Percentiles rank a stretch among this genome's conserved stretches.
These are phyloP conservation scores for Microdochium trichocladiopsis DNA, from an alignment of 2,329 filamentous ascomycete species.

Conservation along the genomic window DNA sequence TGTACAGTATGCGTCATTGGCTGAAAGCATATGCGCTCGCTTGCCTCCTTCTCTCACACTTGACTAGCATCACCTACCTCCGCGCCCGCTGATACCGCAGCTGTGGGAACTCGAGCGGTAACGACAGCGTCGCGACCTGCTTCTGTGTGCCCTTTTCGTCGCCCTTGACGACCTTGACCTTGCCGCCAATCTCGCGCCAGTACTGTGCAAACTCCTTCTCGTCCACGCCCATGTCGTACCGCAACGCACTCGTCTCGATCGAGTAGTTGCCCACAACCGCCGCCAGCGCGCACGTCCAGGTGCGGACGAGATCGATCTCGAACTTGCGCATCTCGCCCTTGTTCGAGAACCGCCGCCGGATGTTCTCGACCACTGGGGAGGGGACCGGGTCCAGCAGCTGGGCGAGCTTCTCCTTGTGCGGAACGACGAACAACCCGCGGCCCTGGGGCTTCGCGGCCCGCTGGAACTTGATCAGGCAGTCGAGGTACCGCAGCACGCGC, in stretches of 20 bases:
- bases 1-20: no score
- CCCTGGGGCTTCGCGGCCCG: constrained; percentile 39
- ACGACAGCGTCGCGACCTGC: constrained; percentile 60
- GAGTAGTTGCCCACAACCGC: constrained; percentile 68
- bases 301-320: constrained; percentile 64
- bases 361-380: constrained; percentile 56
- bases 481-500: constrained; percentile 53
- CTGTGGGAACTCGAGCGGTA: constrained; percentile 82
- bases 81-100: constrained; percentile 21
- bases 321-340: constrained; percentile 60
- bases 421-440: not conserved
- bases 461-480: constrained; percentile 49
- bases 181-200: constrained; percentile 70
- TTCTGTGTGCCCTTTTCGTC: constrained; percentile 50
- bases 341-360: constrained; percentile 63
- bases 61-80: constrained; percentile 1
- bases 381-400: constrained; percentile 50
- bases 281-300: constrained; percentile 65
- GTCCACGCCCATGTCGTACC: constrained; percentile 66
- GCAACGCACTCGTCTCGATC: constrained; percentile 62
- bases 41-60: no score
- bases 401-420: constrained; percentile 50
- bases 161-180: constrained; percentile 51
- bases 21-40: no score
- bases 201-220: constrained; percentile 65